Conservation (phyloP, 257 asterid genomes). For the Coffea canephora region DNA sequence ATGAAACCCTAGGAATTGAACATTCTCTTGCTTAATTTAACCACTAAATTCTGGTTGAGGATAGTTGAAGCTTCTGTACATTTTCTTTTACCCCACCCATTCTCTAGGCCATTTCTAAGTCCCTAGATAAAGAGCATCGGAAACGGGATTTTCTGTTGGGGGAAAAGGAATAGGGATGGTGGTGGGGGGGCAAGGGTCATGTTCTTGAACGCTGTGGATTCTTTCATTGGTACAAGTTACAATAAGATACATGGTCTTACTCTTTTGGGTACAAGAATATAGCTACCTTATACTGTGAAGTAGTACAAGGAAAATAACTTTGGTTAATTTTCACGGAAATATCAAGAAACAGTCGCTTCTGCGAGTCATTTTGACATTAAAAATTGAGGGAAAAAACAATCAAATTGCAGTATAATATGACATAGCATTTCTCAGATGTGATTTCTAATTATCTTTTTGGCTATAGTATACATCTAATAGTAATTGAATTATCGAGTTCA, state of each 20-base stretch:
- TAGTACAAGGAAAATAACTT: background rate
- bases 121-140: background rate
- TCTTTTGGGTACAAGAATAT: background rate
- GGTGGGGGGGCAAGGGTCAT: background rate
- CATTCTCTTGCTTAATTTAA: background rate
- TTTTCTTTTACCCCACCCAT: background rate
- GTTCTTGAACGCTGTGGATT: background rate
- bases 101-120: too few species aligned
- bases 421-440: background rate
- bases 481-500: background rate
- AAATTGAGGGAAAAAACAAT: background rate
- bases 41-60: background rate
- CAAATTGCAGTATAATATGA: too few species aligned
- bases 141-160: background rate
- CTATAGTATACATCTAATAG: too few species aligned
- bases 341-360: background rate
- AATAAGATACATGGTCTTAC: background rate
- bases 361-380: background rate
- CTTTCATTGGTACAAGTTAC: background rate
- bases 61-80: background rate
- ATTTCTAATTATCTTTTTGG: too few species aligned
- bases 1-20: slow-evolving; percentile 3
- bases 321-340: background rate
- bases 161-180: background rate
- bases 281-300: background rate